Evolutionary conservation across 345 rosid species (phyloP), one percentile per base, ranked within the genome.

Genomic region (Limnanthes douglasii): DNA sequence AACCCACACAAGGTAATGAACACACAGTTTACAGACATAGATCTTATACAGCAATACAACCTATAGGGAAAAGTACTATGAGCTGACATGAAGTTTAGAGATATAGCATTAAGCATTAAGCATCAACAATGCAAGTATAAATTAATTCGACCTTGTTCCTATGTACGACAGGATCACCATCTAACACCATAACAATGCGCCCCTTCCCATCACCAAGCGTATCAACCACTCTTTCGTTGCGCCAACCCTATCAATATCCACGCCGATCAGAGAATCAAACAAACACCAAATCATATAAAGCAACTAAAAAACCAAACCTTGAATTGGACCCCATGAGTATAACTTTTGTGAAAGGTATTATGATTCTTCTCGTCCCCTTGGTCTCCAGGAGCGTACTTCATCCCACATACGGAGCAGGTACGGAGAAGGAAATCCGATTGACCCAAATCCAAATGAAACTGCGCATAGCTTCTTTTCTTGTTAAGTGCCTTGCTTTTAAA

Each of bases 401-500:
- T 18, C 18, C 85, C 85, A 31, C 96, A 80, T 0, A 43, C 38
- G 5, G 53, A 30, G 43, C 98, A 90, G 1, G 56, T 43, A 2
- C 56, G 76, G 34, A 90, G 67, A 50, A 71, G 71, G 54, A 90
- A 84, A 71, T 90, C 92, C 28, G 94, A 68, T 48, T 90, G 96
- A 13, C 93, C 96, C 13, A 84, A 46, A 18, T 90, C 94, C 45
- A 84, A 53, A 68, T 84, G 73, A 13, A 79, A 44, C 62, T 80
- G 95, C 2, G 81, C 77, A 48, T 80, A 80, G 45, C 60, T 77
- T 33, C 98, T 77, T 53, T 72, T 90, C 66, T 61, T 77, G 41
- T 70, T 68, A n/a, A 72, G 58, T 15, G 18, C 35, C 39, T 50
- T 57, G n/a, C n/a, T n/a, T n/a, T n/a, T n/a, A n/a, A n/a, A 5